Percentiles rank a stretch among this genome's conserved stretches.
phyloP scores from a whole-genome alignment of 2,329 filamentous ascomycete genomes.

The Ceratocystis variospora region DNA sequence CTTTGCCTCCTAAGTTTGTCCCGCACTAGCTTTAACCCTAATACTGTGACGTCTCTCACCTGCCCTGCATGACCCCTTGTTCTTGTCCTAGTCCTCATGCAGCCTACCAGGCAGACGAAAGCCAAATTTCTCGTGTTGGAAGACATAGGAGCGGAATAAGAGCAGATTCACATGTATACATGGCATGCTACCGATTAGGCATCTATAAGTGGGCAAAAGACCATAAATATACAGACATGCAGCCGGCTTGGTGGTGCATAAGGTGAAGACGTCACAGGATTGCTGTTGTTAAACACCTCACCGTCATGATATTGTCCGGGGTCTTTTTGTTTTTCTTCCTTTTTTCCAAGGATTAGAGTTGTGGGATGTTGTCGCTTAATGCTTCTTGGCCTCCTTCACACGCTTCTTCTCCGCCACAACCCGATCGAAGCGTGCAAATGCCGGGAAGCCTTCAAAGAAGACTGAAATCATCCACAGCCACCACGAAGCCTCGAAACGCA shows the following conservation, averaged over 20 bases:
- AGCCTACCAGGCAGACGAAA: background rate
- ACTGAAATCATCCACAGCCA: slow-evolving; percentile 39
- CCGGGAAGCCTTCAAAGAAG: slow-evolving; percentile 40
- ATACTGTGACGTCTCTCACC: background rate
- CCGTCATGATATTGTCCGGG: background rate
- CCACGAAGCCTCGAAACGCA: slow-evolving; percentile 36
- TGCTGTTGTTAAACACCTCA: background rate
- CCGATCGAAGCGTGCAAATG: slow-evolving; percentile 34
- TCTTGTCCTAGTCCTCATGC: background rate
- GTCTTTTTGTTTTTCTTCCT: background rate
- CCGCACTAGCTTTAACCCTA: background rate
- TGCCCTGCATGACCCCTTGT: background rate
- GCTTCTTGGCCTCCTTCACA: slow-evolving; percentile 31
- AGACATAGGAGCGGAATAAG: background rate
- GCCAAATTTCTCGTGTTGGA: background rate
- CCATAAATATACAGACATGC: background rate
- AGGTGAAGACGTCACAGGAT: background rate
- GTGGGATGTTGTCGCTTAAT: slow-evolving; percentile 23
- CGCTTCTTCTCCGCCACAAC: slow-evolving; percentile 30
- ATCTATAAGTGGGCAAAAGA: background rate
- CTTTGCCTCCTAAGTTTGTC: background rate
- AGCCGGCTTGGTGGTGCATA: background rate
- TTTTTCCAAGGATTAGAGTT: background rate
- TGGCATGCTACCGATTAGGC: background rate
- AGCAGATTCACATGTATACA: too few relatives aligned